phyloP scores from a whole-genome alignment of 2,329 filamentous ascomycete species.

The Fusarium citri region DNA sequence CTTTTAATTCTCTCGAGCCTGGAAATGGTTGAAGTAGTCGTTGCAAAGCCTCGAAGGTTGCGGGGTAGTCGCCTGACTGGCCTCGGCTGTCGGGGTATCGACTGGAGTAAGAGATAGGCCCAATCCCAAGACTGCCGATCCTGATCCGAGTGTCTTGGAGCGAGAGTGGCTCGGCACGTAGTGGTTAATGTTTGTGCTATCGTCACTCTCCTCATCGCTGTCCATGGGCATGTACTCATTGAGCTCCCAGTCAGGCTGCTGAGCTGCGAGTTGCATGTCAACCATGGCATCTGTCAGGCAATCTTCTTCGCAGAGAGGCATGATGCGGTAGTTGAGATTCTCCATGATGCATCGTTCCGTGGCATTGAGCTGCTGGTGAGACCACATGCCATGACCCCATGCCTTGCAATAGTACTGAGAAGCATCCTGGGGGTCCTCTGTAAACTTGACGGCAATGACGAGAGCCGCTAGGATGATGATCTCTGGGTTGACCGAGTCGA shows the following conservation, averaged over 20 bases:
- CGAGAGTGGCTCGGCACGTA: slow-evolving; percentile 51
- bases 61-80: slow-evolving; percentile 29
- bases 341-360: slow-evolving; percentile 74
- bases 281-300: slow-evolving; percentile 69
- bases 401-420: slow-evolving; percentile 64
- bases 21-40: slow-evolving; percentile 44
- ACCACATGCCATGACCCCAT: slow-evolving; percentile 69
- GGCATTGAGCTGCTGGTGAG: slow-evolving; percentile 70
- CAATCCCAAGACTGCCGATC: slow-evolving; percentile 39
- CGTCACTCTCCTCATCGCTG: slow-evolving; percentile 46
- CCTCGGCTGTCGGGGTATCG: slow-evolving; percentile 40
- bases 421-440: slow-evolving; percentile 67
- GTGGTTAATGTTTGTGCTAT: slow-evolving; percentile 28
- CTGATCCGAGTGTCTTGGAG: slow-evolving; percentile 51
- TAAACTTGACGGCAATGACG: slow-evolving; percentile 74
- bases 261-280: slow-evolving; percentile 71
- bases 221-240: slow-evolving; percentile 48
- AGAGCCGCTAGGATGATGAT: slow-evolving; percentile 72
- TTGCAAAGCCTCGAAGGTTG: slow-evolving; percentile 34
- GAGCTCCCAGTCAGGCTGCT: slow-evolving; percentile 46
- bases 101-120: slow-evolving; percentile 45
- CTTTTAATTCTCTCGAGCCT: slow-evolving; percentile 33
- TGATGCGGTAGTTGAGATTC: slow-evolving; percentile 71
- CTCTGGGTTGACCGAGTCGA: slow-evolving; percentile 71
- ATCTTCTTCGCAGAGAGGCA: slow-evolving; percentile 68